phyloP scores from a whole-genome alignment of 176 grass and related monocot species.

The Bothriochloa decipiens region DNA sequence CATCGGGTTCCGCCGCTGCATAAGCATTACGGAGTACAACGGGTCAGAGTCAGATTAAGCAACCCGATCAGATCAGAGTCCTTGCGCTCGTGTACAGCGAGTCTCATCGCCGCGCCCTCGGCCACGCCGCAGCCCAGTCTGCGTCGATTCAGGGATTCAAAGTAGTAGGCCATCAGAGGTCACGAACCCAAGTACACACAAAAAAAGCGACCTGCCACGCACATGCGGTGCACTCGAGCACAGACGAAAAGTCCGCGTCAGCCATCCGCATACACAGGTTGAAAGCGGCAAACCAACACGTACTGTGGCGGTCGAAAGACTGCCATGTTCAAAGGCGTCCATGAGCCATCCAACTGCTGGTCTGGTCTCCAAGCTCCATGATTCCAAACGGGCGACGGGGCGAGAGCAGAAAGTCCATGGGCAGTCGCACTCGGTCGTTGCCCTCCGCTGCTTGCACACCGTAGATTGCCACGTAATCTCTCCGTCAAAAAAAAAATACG shows the following conservation, averaged over 20 bases:
- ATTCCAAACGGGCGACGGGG: background rate
- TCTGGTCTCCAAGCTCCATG: background rate
- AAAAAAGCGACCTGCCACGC: constrained; percentile 17
- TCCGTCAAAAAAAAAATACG: too few relatives aligned
- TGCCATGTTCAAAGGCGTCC: background rate
- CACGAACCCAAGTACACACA: constrained; percentile 17
- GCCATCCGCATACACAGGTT: constrained; percentile 1
- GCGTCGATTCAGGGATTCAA: background rate
- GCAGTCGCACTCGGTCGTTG: background rate
- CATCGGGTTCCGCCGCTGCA: background rate
- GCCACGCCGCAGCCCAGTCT: background rate
- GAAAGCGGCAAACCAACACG: constrained; percentile 13
- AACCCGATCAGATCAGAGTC: background rate
- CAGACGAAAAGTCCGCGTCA: constrained; percentile 1
- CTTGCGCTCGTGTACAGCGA: background rate
- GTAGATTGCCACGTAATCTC: too few relatives aligned
- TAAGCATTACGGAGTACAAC: background rate
- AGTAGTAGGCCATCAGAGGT: background rate
- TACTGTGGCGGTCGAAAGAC: background rate
- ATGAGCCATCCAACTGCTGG: background rate
- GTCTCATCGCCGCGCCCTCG: too few relatives aligned
- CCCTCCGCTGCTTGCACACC: background rate
- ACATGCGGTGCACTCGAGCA: constrained; percentile 37
- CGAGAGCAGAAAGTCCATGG: background rate
- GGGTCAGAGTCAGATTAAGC: background rate